Base-by-base conservation (phyloP, 2,329 filamentous ascomycete genomes). In the Dactylonectria macrodidyma region DNA sequence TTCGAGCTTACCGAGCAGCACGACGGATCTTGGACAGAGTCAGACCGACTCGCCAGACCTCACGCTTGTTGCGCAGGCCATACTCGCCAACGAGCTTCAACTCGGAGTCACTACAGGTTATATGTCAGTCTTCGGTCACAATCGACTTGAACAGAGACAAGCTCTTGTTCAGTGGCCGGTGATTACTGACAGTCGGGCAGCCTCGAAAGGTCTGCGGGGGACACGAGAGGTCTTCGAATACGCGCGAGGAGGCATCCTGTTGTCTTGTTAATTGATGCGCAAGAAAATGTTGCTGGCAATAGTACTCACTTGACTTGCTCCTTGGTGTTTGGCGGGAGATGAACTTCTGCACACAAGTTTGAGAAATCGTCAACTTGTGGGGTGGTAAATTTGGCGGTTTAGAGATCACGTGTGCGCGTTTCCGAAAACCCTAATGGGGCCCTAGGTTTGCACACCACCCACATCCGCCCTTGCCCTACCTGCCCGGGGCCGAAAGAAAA, bases 171-270 rank as follows among this genome's bases (percentile, higher is more conserved):
- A 98, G 93, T 98, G 96, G 95, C 93, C 95, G 90, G 90, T 87
- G 87, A 87, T 81, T 91, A 97, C 95, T 93, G 93, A 98, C 96
- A 99, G 91, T 93, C 96, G 96, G 89, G 96, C 96, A 87, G 95
- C 95, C 93, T 98, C 96, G 91, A 97, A 98, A 84, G 96, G 95
- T 89, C 95, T 93, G 88, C 93, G 90, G 83, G 95, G 95, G 90
- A 97, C 95, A 93, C 97, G 97, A 86, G 97, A 97, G 90, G 96
- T 99, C 94, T 99, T 99, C 85, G 93, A 97, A 90, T 98, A 97
- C 81, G 92, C 93, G 84, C 81, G 81, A 68, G 81, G 81, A 80
- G 81, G 78, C 81, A 83, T 83, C 72, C 81, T 83, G 70, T 66
- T 65, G 62, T 62, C 54, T 69, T 75, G 75, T 81, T 77, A 80